These are phyloP conservation scores for Trichodelitschia bisporula DNA, from an alignment of 495 filamentous ascomycete species.

Conservation along the genomic window DNA sequence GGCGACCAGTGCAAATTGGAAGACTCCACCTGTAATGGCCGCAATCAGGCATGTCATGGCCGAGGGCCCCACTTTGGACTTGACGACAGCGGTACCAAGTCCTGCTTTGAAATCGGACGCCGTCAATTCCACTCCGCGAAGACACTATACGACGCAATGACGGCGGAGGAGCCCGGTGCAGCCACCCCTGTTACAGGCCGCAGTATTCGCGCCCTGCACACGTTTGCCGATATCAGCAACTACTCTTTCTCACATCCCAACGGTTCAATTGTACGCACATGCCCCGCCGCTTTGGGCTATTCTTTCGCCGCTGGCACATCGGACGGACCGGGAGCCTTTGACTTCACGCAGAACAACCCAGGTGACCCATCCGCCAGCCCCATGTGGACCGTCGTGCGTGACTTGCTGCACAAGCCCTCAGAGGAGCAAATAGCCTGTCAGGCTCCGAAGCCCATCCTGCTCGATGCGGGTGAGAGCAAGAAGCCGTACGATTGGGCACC, in stretches of 20 bases:
- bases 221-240: constrained; percentile 29
- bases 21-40: constrained; percentile 39
- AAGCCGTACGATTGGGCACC: constrained; percentile 75
- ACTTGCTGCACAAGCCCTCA: constrained; percentile 44
- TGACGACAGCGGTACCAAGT: constrained; percentile 17
- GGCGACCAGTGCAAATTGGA: constrained; percentile 17
- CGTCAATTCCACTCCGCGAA: constrained; percentile 15
- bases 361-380: constrained; percentile 53
- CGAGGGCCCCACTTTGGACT: constrained; percentile 57
- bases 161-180: constrained; percentile 1
- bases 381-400: constrained; percentile 55
- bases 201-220: constrained; percentile 15
- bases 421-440: constrained; percentile 58
- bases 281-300: constrained; percentile 79
- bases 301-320: constrained; percentile 89
- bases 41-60: constrained; percentile 55
- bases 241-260: constrained; percentile 56
- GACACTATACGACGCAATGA: constrained; percentile 9
- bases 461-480: constrained; percentile 66
- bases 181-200: constrained; percentile 12
- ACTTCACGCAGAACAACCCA: constrained; percentile 74
- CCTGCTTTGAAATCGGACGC: constrained; percentile 19
- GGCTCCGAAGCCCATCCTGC: constrained; percentile 58
- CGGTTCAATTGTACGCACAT: constrained; percentile 57
- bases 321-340: constrained; percentile 79